Conservation (phyloP, 768 basidiomycete genomes). For the Multifurca ochricompacta region DNA sequence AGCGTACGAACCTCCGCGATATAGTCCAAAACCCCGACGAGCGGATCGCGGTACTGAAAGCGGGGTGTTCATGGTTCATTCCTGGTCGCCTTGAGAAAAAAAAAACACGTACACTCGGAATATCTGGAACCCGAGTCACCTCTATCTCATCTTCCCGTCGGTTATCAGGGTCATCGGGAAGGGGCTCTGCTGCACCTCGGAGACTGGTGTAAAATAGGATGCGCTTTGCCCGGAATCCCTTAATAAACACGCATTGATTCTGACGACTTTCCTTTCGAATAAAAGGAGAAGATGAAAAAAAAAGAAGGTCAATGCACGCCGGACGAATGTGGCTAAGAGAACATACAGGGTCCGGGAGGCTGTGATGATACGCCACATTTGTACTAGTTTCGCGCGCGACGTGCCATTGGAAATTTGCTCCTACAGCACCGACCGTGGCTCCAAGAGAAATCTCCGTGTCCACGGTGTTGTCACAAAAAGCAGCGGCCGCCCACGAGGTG, state of each 20-base stretch:
- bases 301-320: neutral
- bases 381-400: neutral
- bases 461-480: neutral
- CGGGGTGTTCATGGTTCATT: neutral
- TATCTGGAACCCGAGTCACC: neutral
- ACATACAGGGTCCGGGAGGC: neutral
- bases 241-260: constrained; percentile 11
- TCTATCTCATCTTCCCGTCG: neutral
- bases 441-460: neutral
- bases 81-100: neutral
- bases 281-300: neutral
- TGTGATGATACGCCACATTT: neutral
- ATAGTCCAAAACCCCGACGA: constrained; percentile 4
- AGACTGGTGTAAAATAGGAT: neutral
- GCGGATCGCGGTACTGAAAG: constrained; percentile 3
- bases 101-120: neutral
- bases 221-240: constrained; percentile 11
- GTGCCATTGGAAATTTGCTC: neutral
- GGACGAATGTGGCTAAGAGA: neutral
- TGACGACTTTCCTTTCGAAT: neutral
- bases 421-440: neutral
- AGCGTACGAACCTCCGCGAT: constrained; percentile 3
- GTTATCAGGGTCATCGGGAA: neutral
- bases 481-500: neutral
- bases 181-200: neutral